These are phyloP conservation scores for Chlamydomonas reinhardtii DNA, from an alignment of 163 green algal genomes.

Conservation along the genomic window DNA sequence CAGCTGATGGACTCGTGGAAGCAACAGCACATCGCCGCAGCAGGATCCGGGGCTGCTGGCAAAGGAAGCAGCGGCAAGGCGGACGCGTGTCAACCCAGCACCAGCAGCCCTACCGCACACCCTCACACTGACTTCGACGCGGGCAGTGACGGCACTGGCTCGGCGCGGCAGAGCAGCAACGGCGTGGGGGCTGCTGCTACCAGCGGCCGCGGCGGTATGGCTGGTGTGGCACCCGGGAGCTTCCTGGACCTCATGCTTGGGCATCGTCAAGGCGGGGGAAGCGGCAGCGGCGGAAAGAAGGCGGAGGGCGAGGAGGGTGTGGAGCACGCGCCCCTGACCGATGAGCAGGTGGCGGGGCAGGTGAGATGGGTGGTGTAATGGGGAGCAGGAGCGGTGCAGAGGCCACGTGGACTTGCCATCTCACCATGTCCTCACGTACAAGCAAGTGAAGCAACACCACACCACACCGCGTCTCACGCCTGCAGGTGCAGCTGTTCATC, in stretches of 20 bases:
- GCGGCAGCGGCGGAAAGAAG: too few relatives aligned
- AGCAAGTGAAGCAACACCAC: too few relatives aligned
- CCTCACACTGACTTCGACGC: too few relatives aligned
- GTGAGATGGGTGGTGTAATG: neutral
- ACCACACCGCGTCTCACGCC: neutral
- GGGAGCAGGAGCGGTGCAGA: neutral
- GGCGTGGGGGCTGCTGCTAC: neutral
- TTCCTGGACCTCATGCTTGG: conserved; percentile 53
- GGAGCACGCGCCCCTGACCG: conserved; percentile 20
- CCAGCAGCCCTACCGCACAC: too few relatives aligned
- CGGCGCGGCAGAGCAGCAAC: neutral
- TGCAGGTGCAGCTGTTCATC: conserved; percentile 65
- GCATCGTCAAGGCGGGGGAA: conserved; percentile 31
- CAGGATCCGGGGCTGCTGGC: neutral
- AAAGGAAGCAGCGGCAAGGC: too few relatives aligned
- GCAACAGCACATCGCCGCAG: neutral
- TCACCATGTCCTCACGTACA: neutral
- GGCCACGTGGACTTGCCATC: too few relatives aligned
- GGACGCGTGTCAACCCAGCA: neutral
- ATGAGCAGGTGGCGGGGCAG: conserved; percentile 35
- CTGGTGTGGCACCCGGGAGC: neutral
- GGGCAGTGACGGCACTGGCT: too few relatives aligned
- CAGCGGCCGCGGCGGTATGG: too few relatives aligned
- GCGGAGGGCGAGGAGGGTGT: too few relatives aligned
- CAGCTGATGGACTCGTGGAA: conserved; percentile 20